Evolutionary conservation across 2,329 filamentous ascomycete species (phyloP).

Genomic region (Fusarium sp.): DNA sequence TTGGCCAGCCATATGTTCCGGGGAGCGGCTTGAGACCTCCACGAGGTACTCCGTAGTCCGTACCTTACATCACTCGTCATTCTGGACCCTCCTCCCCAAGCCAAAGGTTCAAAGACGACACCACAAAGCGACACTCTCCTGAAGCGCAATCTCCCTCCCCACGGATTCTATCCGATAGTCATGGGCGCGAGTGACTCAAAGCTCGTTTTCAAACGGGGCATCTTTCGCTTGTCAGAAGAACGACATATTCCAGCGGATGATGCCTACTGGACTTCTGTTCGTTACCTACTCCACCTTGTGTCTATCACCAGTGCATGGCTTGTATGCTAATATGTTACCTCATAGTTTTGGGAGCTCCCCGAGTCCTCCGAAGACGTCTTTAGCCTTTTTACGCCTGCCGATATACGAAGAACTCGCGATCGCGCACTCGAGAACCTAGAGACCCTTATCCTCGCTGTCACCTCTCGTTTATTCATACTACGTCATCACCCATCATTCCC

Average conservation of each 20-base stretch:
- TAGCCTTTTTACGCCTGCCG: constrained; percentile 89
- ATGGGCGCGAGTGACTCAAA: constrained; percentile 99
- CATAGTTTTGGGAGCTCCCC: constrained; percentile 95
- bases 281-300: constrained; percentile 53
- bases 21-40: constrained; percentile 3
- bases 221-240: constrained; percentile 96
- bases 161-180: constrained; percentile 47
- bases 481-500: constrained; percentile 93
- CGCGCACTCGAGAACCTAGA: constrained; percentile 88
- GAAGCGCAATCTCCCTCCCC: constrained; percentile 32
- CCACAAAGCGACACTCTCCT: constrained; percentile 30
- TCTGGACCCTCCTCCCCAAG: constrained; percentile 19
- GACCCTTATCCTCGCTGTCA: constrained; percentile 85
- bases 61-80: constrained; percentile 35
- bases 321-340: constrained; percentile 38
- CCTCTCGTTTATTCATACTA: constrained; percentile 84
- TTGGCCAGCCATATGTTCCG: constrained; percentile 26
- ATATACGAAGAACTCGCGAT: constrained; percentile 90
- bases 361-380: constrained; percentile 97
- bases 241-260: constrained; percentile 88
- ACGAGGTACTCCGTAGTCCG: not conserved
- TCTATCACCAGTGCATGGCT: constrained; percentile 17
- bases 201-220: constrained; percentile 98
- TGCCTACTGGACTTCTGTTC: constrained; percentile 90
- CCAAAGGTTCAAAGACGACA: constrained; percentile 36